phyloP scores from a whole-genome alignment of 306 rosid genomes.

The Crotalaria pallida region DNA sequence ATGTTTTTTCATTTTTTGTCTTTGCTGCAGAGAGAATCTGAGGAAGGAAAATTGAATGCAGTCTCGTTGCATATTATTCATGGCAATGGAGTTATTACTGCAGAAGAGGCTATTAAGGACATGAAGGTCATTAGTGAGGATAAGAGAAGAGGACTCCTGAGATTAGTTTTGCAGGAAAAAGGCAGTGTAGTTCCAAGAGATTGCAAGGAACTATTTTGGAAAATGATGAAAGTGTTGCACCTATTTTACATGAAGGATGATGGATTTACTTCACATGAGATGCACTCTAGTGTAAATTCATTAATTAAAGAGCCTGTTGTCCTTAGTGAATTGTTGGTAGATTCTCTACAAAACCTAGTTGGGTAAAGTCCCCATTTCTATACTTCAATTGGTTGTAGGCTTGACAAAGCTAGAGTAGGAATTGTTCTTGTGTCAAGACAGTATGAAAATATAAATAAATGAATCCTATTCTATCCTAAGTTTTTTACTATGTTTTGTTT shows the following conservation, averaged over 20 bases:
- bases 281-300: conserved; percentile 46
- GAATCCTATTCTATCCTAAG: no score
- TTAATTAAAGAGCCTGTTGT: conserved; percentile 48
- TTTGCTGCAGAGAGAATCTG: conserved; percentile 65
- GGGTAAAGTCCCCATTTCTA: no score
- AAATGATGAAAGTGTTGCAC: conserved; percentile 53
- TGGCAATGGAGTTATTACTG: conserved; percentile 26
- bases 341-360: neutral
- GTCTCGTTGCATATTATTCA: conserved; percentile 38
- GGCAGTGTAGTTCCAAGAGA: conserved; percentile 64
- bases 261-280: conserved; percentile 58
- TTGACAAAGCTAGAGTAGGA: no score
- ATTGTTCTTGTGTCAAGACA: no score
- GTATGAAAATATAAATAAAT: no score
- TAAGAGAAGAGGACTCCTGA: conserved; percentile 57
- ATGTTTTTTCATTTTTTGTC: conserved; percentile 6
- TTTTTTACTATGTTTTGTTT: no score
- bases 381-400: no score
- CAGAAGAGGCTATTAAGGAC: conserved; percentile 42
- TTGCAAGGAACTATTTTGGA: conserved; percentile 87
- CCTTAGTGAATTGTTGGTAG: conserved; percentile 24
- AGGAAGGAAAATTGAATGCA: conserved; percentile 70
- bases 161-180: conserved; percentile 56
- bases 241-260: conserved; percentile 71
- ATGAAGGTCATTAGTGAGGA: conserved; percentile 27